Conservation (phyloP, 495 filamentous ascomycete species). For the Daldinia caldariorum region DNA sequence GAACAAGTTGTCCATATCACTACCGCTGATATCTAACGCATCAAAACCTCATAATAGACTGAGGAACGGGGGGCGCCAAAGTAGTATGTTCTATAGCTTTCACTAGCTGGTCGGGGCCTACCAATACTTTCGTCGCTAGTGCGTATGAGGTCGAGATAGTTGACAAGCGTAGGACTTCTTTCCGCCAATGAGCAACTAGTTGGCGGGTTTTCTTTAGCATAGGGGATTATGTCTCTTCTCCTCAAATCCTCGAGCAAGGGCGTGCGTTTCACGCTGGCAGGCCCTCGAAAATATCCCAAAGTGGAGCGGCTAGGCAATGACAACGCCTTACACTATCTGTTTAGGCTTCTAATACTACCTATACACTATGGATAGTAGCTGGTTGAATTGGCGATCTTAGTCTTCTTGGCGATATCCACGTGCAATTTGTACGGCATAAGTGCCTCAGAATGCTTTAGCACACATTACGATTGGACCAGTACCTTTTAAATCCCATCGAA, state of each 20-base stretch:
- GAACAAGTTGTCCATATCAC: conserved; percentile 5
- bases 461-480: not conserved
- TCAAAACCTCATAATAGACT: conserved; percentile 16
- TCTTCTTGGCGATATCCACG: conserved; percentile 24
- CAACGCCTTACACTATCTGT: conserved; percentile 14
- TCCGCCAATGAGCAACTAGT: conserved; percentile 32
- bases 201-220: conserved; percentile 15
- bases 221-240: conserved; percentile 17
- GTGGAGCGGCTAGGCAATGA: conserved; percentile 26
- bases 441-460: not conserved
- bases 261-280: conserved; percentile 38
- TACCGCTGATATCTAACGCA: conserved; percentile 5
- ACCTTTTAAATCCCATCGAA: not conserved
- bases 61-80: not conserved
- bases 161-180: conserved; percentile 32
- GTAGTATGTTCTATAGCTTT: conserved; percentile 15
- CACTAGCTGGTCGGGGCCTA: conserved; percentile 10
- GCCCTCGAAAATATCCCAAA: not conserved
- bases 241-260: conserved; percentile 21
- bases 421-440: not conserved
- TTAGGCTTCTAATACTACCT: conserved; percentile 12
- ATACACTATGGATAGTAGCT: conserved; percentile 16
- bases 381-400: conserved; percentile 31
- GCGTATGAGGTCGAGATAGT: conserved; percentile 16
- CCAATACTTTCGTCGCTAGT: conserved; percentile 14